Percentiles rank a stretch among this genome's conserved stretches.
Evolutionary conservation across 2,329 filamentous ascomycete genomes (phyloP).

Genomic region (Penicillium sp.): DNA sequence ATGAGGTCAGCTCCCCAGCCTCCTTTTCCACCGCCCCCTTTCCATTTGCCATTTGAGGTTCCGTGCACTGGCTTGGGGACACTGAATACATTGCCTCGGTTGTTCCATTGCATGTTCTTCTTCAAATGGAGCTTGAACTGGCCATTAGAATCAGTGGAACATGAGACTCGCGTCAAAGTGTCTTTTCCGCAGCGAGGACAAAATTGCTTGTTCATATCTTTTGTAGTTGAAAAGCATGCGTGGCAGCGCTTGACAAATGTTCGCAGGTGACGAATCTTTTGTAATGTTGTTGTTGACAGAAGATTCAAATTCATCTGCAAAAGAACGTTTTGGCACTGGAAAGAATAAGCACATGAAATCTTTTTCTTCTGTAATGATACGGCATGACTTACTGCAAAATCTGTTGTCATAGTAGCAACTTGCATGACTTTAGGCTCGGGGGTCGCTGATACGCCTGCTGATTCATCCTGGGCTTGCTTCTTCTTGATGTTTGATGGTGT

Average conservation of each 20-base stretch:
- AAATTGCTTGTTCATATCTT: conserved; percentile 85
- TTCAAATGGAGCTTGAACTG: conserved; percentile 84
- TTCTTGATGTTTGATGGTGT: conserved; percentile 88
- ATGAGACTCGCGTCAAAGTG: conserved; percentile 78
- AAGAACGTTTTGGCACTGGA: conserved; percentile 74
- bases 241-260: conserved; percentile 91
- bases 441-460: conserved; percentile 45
- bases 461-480: conserved; percentile 66
- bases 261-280: conserved; percentile 78
- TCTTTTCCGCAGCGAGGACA: conserved; percentile 86
- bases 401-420: conserved; percentile 87
- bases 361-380: background rate
- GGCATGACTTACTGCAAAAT: conserved; percentile 72
- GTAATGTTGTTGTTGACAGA: conserved; percentile 67
- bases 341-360: background rate
- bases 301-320: conserved; percentile 93
- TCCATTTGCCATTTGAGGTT: conserved; percentile 70
- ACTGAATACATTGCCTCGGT: conserved; percentile 84
- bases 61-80: conserved; percentile 87
- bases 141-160: conserved; percentile 75
- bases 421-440: conserved; percentile 65
- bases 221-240: conserved; percentile 81
- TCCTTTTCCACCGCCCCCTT: conserved; percentile 68
- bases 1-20: conserved; percentile 85
- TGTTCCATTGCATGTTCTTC: conserved; percentile 95